Percentiles rank a stretch among this genome's conserved stretches.
Conservation (phyloP, 139 green algal genomes). For the Haematococcus sp. region DNA sequence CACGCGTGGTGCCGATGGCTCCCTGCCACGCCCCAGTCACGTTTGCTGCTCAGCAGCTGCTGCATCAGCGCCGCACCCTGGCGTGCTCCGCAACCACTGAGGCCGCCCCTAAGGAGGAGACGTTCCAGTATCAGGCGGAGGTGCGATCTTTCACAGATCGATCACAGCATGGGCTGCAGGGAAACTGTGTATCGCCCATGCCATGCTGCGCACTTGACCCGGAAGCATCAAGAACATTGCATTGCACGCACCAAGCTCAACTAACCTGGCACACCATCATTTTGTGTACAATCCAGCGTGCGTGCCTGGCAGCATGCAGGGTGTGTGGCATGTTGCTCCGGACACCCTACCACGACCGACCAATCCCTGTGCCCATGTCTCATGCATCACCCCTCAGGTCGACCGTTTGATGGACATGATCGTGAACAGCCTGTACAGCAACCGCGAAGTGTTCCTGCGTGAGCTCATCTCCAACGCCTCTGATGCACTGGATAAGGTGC, state of each 20-base stretch:
- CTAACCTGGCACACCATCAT: too few relatives aligned
- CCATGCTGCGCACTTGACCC: neutral
- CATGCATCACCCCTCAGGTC: conserved; percentile 62
- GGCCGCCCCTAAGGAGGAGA: conserved; percentile 48
- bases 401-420: conserved; percentile 99
- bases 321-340: too few relatives aligned
- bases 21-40: too few relatives aligned
- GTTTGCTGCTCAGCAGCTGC: neutral
- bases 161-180: conserved; percentile 1
- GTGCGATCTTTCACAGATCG: conserved; percentile 24
- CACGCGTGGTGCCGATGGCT: too few relatives aligned
- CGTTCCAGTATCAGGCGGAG: conserved; percentile 79
- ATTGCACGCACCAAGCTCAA: too few relatives aligned
- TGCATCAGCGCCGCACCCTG: neutral
- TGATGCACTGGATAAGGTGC: conserved; percentile 94
- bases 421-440: conserved; percentile 98
- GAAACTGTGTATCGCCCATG: neutral
- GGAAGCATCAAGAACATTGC: neutral
- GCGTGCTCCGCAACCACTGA: conserved; percentile 33
- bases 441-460: conserved; percentile 88
- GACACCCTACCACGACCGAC: too few relatives aligned
- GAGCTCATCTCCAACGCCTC: conserved; percentile 92
- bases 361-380: neutral
- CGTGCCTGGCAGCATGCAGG: too few relatives aligned
- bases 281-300: too few relatives aligned